A percentile compares a stretch with the other conserved stretches of the same genome.
These are phyloP conservation scores for Rubus parviflorus DNA, from an alignment of 306 rosid species.

Conservation along the genomic window DNA sequence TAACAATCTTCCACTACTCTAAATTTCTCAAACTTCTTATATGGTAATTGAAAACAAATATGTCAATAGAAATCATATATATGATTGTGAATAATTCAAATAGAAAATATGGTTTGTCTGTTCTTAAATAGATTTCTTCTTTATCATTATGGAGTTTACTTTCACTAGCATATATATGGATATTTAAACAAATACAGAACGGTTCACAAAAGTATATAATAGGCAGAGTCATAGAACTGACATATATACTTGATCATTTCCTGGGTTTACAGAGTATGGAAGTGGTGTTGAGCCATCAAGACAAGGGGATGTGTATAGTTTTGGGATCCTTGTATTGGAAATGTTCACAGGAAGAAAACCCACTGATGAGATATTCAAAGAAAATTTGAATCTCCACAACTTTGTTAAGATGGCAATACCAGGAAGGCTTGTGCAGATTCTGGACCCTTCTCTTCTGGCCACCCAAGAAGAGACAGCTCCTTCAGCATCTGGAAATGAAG, in stretches of 20 bases:
- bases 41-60: no score
- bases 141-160: no score
- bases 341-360: slow-evolving; percentile 34
- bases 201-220: no score
- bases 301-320: slow-evolving; percentile 38
- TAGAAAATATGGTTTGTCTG: no score
- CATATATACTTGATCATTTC: neutral
- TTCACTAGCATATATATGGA: no score
- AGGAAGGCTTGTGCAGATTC: slow-evolving; percentile 24
- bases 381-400: slow-evolving; percentile 23
- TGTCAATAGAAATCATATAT: no score
- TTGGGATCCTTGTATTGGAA: slow-evolving; percentile 38
- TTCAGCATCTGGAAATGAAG: neutral
- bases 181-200: no score
- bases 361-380: slow-evolving; percentile 29
- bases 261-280: slow-evolving; percentile 33
- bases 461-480: neutral
- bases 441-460: slow-evolving; percentile 33
- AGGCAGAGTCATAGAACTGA: no score
- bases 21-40: no score
- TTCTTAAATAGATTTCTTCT: no score
- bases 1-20: neutral
- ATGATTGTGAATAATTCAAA: no score
- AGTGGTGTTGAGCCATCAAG: slow-evolving; percentile 25
- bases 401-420: slow-evolving; percentile 29